A percentile compares a stretch with the other conserved stretches of the same genome.
These are phyloP conservation scores for Phaeosphaeria sp. DNA, from an alignment of 2,329 filamentous ascomycete genomes.

Conservation along the genomic window DNA sequence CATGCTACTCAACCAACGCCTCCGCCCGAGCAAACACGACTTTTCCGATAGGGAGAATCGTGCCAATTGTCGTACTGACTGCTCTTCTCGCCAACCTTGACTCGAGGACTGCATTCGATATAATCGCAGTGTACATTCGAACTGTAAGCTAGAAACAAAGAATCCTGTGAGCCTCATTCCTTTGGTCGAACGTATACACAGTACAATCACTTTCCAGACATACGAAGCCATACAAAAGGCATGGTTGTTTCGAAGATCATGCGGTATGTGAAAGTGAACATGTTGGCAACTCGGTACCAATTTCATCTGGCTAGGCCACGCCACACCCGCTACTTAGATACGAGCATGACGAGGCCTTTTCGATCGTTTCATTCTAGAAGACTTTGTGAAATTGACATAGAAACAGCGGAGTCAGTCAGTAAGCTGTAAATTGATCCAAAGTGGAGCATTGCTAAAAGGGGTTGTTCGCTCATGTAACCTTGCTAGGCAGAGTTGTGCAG, in stretches of 20 bases:
- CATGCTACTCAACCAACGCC: not conserved
- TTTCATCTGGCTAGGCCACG: not conserved
- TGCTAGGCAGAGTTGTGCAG: not conserved
- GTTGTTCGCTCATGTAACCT: not conserved
- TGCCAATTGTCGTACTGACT: not conserved
- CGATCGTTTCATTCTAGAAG: not conserved
- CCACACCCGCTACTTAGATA: not conserved
- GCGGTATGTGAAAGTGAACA: not conserved
- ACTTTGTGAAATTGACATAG: not conserved
- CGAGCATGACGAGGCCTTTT: not conserved
- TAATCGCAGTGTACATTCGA: not conserved
- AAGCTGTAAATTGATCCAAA: not conserved
- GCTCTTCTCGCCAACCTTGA: not conserved
- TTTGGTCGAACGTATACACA: too few relatives aligned
- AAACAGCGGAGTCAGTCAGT: too few relatives aligned
- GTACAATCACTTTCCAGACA: too few relatives aligned
- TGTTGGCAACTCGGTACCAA: not conserved
- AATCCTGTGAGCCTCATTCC: too few relatives aligned
- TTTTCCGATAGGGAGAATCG: not conserved
- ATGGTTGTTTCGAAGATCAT: not conserved
- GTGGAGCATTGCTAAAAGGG: not conserved
- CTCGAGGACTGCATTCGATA: not conserved
- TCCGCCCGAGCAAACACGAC: not conserved
- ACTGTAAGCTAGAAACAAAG: too few relatives aligned
- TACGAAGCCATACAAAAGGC: too few relatives aligned